Conservation (phyloP, 371 early-diverging fungal genomes). For the Funneliformis caledonium region DNA sequence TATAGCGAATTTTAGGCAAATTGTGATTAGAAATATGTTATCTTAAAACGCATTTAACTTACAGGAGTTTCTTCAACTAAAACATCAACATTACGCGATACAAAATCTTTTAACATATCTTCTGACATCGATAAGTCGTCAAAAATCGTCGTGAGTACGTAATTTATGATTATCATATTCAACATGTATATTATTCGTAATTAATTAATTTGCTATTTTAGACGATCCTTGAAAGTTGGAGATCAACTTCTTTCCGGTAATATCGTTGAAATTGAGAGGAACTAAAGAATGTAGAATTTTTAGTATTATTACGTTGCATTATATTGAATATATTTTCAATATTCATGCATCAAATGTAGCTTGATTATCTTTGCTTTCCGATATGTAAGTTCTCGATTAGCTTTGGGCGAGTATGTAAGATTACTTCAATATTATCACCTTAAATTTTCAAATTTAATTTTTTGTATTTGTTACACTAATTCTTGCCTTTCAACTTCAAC, state of each 20-base stretch:
- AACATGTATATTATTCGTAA: neutral
- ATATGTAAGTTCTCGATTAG: slow-evolving; percentile 65
- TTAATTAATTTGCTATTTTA: slow-evolving; percentile 32
- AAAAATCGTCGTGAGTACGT: slow-evolving; percentile 58
- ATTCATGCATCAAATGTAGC: slow-evolving; percentile 13
- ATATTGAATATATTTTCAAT: neutral
- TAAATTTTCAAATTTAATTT: too few relatives aligned
- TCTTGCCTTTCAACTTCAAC: slow-evolving; percentile 74
- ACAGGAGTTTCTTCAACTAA: neutral
- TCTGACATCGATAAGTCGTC: slow-evolving; percentile 64
- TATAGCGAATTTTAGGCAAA: slow-evolving; percentile 40
- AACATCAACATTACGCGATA: slow-evolving; percentile 45
- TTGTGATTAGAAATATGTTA: slow-evolving; percentile 49
- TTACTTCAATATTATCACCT: too few relatives aligned
- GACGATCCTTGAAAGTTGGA: slow-evolving; percentile 72
- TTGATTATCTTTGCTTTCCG: slow-evolving; percentile 63
- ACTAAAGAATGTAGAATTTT: slow-evolving; percentile 50
- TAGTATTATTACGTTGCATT: neutral
- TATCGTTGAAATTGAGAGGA: slow-evolving; percentile 64
- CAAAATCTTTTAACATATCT: slow-evolving; percentile 71
- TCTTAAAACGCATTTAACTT: neutral
- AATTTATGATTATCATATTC: neutral
- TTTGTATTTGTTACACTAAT: slow-evolving; percentile 62
- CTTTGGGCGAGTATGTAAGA: slow-evolving; percentile 61
- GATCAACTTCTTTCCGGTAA: slow-evolving; percentile 74